A percentile compares a stretch with the other conserved stretches of the same genome.
phyloP scores from a whole-genome alignment of 2,329 filamentous ascomycete species.

The Neopestalotiopsis sp. region DNA sequence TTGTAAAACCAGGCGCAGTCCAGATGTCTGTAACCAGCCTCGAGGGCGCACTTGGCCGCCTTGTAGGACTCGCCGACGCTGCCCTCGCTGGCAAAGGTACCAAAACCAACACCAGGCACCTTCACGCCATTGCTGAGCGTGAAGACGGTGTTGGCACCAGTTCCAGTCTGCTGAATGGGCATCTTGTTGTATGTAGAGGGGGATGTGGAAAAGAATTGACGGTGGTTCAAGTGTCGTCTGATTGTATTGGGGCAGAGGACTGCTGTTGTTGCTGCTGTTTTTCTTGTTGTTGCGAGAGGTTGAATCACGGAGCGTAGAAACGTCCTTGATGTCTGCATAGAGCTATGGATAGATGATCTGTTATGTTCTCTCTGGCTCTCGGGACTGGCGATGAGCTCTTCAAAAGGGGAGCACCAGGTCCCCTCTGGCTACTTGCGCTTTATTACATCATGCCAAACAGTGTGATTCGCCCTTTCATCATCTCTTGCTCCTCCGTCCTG shows the following conservation, averaged over 20 bases:
- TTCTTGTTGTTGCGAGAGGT: not conserved
- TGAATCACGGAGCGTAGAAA: slow-evolving; percentile 22
- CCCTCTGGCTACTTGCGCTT: slow-evolving; percentile 1
- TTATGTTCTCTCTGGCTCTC: not conserved
- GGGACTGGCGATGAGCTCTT: slow-evolving; percentile 9
- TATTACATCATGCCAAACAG: slow-evolving; percentile 16
- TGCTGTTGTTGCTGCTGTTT: not conserved
- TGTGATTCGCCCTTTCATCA: slow-evolving; percentile 10
- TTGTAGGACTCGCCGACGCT: slow-evolving; percentile 62
- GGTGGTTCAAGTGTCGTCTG: not conserved
- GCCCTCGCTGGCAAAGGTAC: slow-evolving; percentile 72
- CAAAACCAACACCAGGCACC: slow-evolving; percentile 68
- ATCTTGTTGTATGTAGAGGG: not conserved
- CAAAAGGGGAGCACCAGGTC: not conserved
- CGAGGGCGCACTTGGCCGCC: slow-evolving; percentile 68
- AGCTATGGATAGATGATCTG: not conserved
- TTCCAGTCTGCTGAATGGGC: slow-evolving; percentile 5
- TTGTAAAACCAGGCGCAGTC: slow-evolving; percentile 73
- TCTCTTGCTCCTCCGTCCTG: slow-evolving; percentile 5
- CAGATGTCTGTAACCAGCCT: slow-evolving; percentile 69
- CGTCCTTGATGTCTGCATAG: slow-evolving; percentile 18
- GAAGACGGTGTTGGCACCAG: slow-evolving; percentile 38
- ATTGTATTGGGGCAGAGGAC: not conserved
- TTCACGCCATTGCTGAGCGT: slow-evolving; percentile 58
- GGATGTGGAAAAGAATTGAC: not conserved